These are phyloP conservation scores for Citrullus amarus DNA, from an alignment of 306 rosid genomes.

Conservation along the genomic window DNA sequence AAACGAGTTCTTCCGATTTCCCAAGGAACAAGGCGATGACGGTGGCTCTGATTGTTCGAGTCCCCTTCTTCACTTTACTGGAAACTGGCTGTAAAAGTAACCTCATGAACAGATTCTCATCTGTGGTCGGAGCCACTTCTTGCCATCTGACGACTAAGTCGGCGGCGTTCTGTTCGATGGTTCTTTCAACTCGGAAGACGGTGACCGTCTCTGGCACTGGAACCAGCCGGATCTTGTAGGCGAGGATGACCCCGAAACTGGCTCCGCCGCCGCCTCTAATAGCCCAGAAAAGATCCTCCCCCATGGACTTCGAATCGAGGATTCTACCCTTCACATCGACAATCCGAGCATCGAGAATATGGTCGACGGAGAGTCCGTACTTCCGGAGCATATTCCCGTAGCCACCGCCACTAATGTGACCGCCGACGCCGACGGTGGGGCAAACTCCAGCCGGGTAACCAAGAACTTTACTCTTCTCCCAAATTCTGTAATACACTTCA, in stretches of 20 bases:
- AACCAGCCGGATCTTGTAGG: constrained; percentile 45
- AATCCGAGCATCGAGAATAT: constrained; percentile 52
- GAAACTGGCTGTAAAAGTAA: constrained; percentile 33
- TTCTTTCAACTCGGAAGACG: constrained; percentile 25
- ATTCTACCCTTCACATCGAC: constrained; percentile 48
- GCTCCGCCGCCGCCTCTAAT: constrained; percentile 73
- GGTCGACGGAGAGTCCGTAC: constrained; percentile 50
- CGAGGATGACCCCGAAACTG: constrained; percentile 56
- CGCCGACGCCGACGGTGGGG: constrained; percentile 70
- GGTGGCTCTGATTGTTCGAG: constrained; percentile 24
- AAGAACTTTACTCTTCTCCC: constrained; percentile 47
- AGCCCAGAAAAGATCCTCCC: constrained; percentile 81
- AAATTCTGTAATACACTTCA: constrained; percentile 49
- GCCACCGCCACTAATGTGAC: constrained; percentile 77
- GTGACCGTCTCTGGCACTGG: constrained; percentile 48
- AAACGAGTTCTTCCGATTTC: constrained; percentile 30
- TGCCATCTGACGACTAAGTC: constrained; percentile 62
- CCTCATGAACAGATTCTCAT: constrained; percentile 50
- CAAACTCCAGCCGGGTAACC: constrained; percentile 69
- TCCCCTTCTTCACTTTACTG: constrained; percentile 24
- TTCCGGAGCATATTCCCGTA: constrained; percentile 64
- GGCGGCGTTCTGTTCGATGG: constrained; percentile 30
- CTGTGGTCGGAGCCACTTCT: constrained; percentile 35
- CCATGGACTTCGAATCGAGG: constrained; percentile 45
- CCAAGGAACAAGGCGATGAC: constrained; percentile 40